Conservation (phyloP, 345 rosid species). For the Boechera retrofracta region DNA sequence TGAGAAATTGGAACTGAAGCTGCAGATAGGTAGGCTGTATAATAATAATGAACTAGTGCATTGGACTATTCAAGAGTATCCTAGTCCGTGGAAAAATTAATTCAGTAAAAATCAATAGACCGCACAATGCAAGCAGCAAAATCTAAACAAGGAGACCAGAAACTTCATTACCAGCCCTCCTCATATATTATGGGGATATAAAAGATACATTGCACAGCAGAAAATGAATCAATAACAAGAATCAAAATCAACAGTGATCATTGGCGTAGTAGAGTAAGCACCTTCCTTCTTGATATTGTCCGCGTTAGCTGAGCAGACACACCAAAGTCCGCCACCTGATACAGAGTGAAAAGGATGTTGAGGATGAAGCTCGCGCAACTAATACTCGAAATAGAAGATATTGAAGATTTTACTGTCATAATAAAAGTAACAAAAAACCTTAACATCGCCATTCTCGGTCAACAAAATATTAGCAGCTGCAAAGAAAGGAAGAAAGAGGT, state of each 20-base stretch:
- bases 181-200: neutral
- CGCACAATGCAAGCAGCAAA: slow-evolving; percentile 5
- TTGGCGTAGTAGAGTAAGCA: slow-evolving; percentile 47
- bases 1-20: slow-evolving; percentile 6
- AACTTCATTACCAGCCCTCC: neutral
- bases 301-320: slow-evolving; percentile 98
- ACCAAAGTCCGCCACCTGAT: slow-evolving; percentile 99
- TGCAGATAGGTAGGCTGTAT: slow-evolving; percentile 2
- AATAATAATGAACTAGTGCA: neutral
- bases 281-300: slow-evolving; percentile 99
- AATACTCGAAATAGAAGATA: neutral
- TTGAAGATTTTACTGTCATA: slow-evolving; percentile 3
- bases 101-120: neutral
- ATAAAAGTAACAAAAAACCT: slow-evolving; percentile 57
- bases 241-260: slow-evolving; percentile 16
- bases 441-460: slow-evolving; percentile 97
- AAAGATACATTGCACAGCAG: slow-evolving; percentile 3
- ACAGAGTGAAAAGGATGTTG: slow-evolving; percentile 40
- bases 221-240: slow-evolving; percentile 20
- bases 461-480: slow-evolving; percentile 97
- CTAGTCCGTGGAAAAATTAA: slow-evolving; percentile 8
- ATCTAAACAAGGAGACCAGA: neutral
- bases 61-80: slow-evolving; percentile 4
- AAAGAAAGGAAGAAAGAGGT: slow-evolving; percentile 43
- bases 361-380: slow-evolving; percentile 12